Percentiles rank a stretch among this genome's conserved stretches.
These are phyloP conservation scores for Phytophthora constricta DNA, from an alignment of 352 stramenopile species.

Conservation along the genomic window DNA sequence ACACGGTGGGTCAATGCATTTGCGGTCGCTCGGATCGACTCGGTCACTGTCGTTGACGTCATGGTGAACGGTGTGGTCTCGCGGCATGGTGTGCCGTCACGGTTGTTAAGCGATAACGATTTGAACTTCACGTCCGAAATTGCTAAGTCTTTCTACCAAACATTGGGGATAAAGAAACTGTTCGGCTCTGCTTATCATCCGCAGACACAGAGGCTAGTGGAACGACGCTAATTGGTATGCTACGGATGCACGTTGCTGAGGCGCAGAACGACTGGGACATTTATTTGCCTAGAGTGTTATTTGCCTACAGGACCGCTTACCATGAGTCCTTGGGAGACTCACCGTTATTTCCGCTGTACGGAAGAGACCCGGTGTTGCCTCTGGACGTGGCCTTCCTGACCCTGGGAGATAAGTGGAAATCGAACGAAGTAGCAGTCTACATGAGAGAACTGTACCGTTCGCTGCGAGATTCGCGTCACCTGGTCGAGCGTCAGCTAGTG, in stretches of 20 bases:
- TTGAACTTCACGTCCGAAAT: constrained; percentile 7
- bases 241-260: neutral
- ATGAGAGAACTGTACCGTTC: constrained; percentile 1
- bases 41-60: neutral
- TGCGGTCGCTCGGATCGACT: neutral
- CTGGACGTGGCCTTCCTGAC: constrained; percentile 17
- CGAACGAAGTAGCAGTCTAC: constrained; percentile 10
- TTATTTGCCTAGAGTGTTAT: neutral
- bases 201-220: constrained; percentile 3
- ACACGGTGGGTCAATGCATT: neutral
- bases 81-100: constrained; percentile 1
- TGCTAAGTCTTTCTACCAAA: constrained; percentile 12
- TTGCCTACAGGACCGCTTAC: constrained; percentile 16
- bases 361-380: constrained; percentile 1
- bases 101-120: constrained; percentile 10
- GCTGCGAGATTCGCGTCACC: neutral
- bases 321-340: constrained; percentile 12
- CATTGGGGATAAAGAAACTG: constrained; percentile 6
- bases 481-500: constrained; percentile 15
- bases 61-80: constrained; percentile 2
- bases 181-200: constrained; percentile 6
- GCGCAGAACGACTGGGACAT: neutral
- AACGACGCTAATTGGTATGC: constrained; percentile 11
- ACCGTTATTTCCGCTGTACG: constrained; percentile 14
- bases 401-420: constrained; percentile 6